Evolutionary conservation across 179 eudicot genomes (phyloP).

Genomic region (Patellifolia procumbens): DNA sequence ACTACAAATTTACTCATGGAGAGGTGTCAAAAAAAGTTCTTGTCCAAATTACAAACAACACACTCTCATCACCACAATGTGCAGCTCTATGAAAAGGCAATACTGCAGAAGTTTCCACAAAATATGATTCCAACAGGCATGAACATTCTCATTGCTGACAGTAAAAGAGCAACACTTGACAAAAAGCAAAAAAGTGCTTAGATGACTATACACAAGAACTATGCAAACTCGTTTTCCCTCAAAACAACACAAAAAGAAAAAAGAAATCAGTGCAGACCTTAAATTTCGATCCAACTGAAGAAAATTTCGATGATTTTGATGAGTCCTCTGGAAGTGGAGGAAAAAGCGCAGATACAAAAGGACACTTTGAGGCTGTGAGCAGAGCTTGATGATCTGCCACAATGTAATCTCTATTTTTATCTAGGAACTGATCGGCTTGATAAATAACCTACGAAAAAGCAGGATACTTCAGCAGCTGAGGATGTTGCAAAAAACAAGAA

Average conservation of each 20-base stretch:
- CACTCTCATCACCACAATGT: background rate
- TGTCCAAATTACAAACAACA: background rate
- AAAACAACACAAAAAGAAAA: too few species aligned
- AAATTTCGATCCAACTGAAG: constrained; percentile 94
- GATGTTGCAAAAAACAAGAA: background rate
- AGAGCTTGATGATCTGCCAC: constrained; percentile 98
- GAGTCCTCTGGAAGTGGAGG: constrained; percentile 78
- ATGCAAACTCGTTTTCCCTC: too few species aligned
- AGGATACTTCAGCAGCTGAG: constrained; percentile 12
- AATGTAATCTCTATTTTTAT: constrained; percentile 95
- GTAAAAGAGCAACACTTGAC: background rate
- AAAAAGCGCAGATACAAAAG: constrained; percentile 76
- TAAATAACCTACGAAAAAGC: constrained; percentile 64
- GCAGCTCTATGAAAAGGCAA: background rate
- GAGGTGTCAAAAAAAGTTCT: background rate
- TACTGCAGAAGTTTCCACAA: background rate
- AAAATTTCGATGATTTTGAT: constrained; percentile 92
- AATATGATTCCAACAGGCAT: background rate
- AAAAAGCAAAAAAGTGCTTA: background rate
- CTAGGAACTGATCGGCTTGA: constrained; percentile 89
- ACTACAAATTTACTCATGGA: background rate
- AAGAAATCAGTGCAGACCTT: constrained; percentile 47
- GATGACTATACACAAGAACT: constrained; percentile 5
- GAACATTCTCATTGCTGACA: background rate
- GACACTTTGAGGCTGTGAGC: constrained; percentile 69